phyloP scores from a whole-genome alignment of 805 yeast genomes.

The Saccharomycopsis babjevae region DNA sequence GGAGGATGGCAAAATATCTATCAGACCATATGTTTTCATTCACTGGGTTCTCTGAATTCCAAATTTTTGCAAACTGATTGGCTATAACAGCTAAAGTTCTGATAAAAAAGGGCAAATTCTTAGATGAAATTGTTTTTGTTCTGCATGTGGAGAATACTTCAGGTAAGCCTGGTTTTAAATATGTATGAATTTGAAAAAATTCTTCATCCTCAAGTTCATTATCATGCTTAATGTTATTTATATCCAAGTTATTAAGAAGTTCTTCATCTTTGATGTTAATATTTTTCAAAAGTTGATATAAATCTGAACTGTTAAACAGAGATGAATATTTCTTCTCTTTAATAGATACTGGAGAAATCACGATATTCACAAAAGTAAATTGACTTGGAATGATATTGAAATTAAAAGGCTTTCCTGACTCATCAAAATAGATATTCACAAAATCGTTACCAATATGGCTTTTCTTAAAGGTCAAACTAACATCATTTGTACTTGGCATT shows the following conservation, averaged over 20 bases:
- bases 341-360: conserved; percentile 46
- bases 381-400: conserved; percentile 66
- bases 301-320: conserved; percentile 5
- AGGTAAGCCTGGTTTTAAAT: conserved; percentile 60
- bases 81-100: conserved; percentile 59
- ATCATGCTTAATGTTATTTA: background rate
- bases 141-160: conserved; percentile 70
- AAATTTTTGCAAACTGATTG: conserved; percentile 62
- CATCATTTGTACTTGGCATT: conserved; percentile 48
- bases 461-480: conserved; percentile 37
- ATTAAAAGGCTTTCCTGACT: conserved; percentile 55
- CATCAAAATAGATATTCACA: conserved; percentile 75
- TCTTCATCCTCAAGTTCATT: conserved; percentile 18
- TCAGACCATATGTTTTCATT: conserved; percentile 53
- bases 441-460: conserved; percentile 81
- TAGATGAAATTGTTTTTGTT: conserved; percentile 55
- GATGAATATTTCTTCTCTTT: conserved; percentile 6
- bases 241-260: background rate
- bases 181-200: conserved; percentile 53
- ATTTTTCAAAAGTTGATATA: background rate
- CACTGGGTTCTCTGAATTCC: conserved; percentile 43
- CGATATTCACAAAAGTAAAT: conserved; percentile 75
- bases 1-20: conserved; percentile 26
- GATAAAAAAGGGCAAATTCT: conserved; percentile 50
- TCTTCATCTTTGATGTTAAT: background rate